phyloP scores from a whole-genome alignment of 306 rosid species.

The Morella rubra region DNA sequence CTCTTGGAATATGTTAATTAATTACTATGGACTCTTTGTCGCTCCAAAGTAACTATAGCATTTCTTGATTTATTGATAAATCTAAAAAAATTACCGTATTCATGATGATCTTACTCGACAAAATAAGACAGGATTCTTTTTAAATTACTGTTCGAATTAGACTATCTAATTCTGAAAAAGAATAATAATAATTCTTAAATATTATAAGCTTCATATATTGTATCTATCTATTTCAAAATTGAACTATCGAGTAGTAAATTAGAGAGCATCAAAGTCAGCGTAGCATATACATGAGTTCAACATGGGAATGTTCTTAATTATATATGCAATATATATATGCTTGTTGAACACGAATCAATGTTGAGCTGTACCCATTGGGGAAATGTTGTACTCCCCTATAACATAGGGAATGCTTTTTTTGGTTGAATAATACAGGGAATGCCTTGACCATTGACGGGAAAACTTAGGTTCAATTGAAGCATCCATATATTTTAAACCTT shows the following conservation, averaged over 20 bases:
- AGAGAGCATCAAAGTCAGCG: background rate
- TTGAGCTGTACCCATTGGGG: background rate
- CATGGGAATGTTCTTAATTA: background rate
- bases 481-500: background rate
- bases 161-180: no score
- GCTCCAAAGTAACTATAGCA: no score
- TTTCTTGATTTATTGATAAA: no score
- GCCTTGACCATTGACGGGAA: background rate
- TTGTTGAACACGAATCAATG: background rate
- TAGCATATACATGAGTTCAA: background rate
- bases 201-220: no score
- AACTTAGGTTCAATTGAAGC: background rate
- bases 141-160: no score
- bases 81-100: no score
- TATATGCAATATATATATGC: background rate
- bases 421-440: constrained; percentile 2
- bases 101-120: no score
- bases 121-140: no score
- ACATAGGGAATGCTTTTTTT: background rate
- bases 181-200: no score
- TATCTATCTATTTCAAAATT: background rate
- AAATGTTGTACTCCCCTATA: background rate
- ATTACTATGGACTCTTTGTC: no score
- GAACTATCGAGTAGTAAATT: background rate
- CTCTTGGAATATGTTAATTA: no score